These are phyloP conservation scores for Pestalotiopsis sp. DNA, from an alignment of 2,329 filamentous ascomycete genomes.

Conservation along the genomic window DNA sequence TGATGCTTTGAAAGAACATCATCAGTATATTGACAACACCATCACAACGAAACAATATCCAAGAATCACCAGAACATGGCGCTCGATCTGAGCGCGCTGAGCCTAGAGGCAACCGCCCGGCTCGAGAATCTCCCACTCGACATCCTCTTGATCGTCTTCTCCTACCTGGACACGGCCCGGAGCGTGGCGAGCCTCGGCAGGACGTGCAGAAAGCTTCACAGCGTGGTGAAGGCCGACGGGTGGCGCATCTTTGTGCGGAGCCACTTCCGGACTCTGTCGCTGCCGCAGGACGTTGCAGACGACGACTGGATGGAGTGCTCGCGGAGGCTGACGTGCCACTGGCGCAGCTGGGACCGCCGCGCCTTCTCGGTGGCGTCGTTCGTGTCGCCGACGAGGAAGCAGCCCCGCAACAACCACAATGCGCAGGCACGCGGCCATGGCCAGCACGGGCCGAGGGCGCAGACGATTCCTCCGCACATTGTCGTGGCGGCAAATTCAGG, in stretches of 20 bases:
- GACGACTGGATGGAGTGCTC: slow-evolving; percentile 43
- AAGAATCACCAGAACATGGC: background rate
- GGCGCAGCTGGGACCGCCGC: slow-evolving; percentile 56
- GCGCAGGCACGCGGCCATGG: background rate
- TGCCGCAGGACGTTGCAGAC: slow-evolving; percentile 28
- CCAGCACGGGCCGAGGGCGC: slow-evolving; percentile 24
- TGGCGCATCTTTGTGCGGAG: slow-evolving; percentile 54
- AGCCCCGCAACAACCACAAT: slow-evolving; percentile 17
- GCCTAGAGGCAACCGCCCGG: slow-evolving; percentile 23
- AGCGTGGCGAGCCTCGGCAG: slow-evolving; percentile 47
- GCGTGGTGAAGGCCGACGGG: slow-evolving; percentile 43
- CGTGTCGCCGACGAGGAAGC: slow-evolving; percentile 25
- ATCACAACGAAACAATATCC: background rate
- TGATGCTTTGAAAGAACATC: background rate
- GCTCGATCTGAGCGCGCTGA: slow-evolving; percentile 19
- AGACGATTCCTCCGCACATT: slow-evolving; percentile 46
- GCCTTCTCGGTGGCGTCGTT: slow-evolving; percentile 32
- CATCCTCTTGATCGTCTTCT: slow-evolving; percentile 51
- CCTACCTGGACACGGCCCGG: slow-evolving; percentile 49
- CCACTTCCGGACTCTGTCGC: slow-evolving; percentile 44
- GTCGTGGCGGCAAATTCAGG: slow-evolving; percentile 49
- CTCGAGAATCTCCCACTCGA: slow-evolving; percentile 52
- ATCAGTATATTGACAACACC: background rate
- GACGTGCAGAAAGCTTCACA: slow-evolving; percentile 41
- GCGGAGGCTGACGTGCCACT: slow-evolving; percentile 51